Conservation (phyloP, 2,329 filamentous ascomycete genomes). For the Penicillium frequentans region DNA sequence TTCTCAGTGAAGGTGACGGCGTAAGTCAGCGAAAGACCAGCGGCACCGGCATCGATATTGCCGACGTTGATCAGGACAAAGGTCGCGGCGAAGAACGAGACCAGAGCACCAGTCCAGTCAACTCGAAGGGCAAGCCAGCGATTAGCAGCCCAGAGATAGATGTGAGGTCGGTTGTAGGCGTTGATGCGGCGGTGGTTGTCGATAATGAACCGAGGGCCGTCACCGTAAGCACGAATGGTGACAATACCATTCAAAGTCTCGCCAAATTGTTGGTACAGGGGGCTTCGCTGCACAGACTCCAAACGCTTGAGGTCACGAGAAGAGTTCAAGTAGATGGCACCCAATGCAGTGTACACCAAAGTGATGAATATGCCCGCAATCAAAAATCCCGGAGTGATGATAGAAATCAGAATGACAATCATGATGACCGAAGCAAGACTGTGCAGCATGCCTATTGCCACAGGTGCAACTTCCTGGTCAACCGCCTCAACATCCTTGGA, state of each 20-base stretch:
- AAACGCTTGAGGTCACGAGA: constrained; percentile 95
- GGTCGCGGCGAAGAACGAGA: constrained; percentile 88
- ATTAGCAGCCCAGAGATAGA: constrained; percentile 95
- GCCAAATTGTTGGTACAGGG: constrained; percentile 95
- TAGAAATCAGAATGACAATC: constrained; percentile 81
- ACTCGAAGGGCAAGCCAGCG: constrained; percentile 94
- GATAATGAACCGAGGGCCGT: constrained; percentile 87
- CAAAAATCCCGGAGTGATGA: constrained; percentile 87
- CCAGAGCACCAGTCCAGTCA: constrained; percentile 84
- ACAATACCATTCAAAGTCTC: constrained; percentile 94
- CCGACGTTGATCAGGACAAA: constrained; percentile 86
- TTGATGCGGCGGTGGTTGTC: constrained; percentile 90
- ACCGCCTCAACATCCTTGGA: constrained; percentile 95
- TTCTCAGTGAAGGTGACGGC: constrained; percentile 97
- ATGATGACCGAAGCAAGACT: constrained; percentile 71
- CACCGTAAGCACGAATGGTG: constrained; percentile 94
- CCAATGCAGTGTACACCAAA: constrained; percentile 76
- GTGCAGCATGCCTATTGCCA: constrained; percentile 75
- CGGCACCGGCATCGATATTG: constrained; percentile 82
- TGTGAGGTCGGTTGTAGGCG: constrained; percentile 86
- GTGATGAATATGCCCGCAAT: constrained; percentile 85
- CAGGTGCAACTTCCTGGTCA: constrained; percentile 92
- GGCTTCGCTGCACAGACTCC: constrained; percentile 91
- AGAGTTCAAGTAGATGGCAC: constrained; percentile 82
- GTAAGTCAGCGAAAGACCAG: constrained; percentile 91